Evolutionary conservation across 768 basidiomycete genomes (phyloP).

Genomic region (Hygrocybe punicea): DNA sequence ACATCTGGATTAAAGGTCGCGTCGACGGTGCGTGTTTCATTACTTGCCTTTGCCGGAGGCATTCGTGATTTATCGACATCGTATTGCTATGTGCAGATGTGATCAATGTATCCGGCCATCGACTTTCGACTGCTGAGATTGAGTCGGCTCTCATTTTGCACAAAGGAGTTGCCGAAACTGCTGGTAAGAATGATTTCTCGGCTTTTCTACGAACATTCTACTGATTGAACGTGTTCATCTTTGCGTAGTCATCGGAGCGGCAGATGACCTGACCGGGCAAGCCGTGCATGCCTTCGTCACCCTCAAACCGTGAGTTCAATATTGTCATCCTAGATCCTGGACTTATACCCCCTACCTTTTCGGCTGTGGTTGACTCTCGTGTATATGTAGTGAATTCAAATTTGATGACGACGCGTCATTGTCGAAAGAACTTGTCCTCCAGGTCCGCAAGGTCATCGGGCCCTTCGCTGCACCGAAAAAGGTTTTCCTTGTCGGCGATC

Average conservation of each 20-base stretch:
- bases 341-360: background rate
- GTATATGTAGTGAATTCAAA: slow-evolving; percentile 62
- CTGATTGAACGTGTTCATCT: slow-evolving; percentile 9
- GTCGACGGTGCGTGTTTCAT: slow-evolving; percentile 65
- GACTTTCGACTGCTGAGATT: slow-evolving; percentile 95
- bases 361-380: background rate
- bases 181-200: slow-evolving; percentile 40
- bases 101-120: slow-evolving; percentile 97
- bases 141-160: slow-evolving; percentile 95
- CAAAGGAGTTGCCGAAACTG: slow-evolving; percentile 94
- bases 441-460: slow-evolving; percentile 96
- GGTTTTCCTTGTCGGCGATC: slow-evolving; percentile 74
- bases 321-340: background rate
- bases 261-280: slow-evolving; percentile 88
- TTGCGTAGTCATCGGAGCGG: slow-evolving; percentile 64
- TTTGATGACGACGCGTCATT: slow-evolving; percentile 74
- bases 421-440: slow-evolving; percentile 84
- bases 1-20: slow-evolving; percentile 98
- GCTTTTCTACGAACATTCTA: background rate
- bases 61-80: background rate
- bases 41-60: background rate
- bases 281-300: slow-evolving; percentile 95
- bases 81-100: slow-evolving; percentile 54
- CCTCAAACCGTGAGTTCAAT: slow-evolving; percentile 79
- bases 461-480: slow-evolving; percentile 98